Evolutionary conservation across 192 early-diverging fungal genomes (phyloP), one percentile per base, ranked within the genome.

Genomic region (Backusella mclennaniae): DNA sequence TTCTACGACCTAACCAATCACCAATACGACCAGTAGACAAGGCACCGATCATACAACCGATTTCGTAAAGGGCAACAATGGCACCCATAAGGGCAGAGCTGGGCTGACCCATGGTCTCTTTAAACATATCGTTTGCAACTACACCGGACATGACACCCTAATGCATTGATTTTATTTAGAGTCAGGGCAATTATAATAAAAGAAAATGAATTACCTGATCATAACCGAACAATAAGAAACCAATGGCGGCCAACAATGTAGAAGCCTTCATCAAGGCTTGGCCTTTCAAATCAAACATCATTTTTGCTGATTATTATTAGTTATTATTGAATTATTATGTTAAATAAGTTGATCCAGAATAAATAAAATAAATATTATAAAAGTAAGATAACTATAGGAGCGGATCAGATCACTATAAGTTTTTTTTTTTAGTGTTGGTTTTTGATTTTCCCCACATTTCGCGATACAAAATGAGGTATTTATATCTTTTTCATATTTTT

Each of bases 181-280:
- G 3, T 14, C 63, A 35, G 67, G 19, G 33, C 21, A 69, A 69
- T 68, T 33, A 35, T 38, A 53, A 6, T 56, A 38, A 53, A 53
- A 7, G 8, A 4, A 41, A 38, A 9, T 26, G 1, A 31, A 41
- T 75, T 76, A 70, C 76, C 38, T 74, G 77, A 53, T 79, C 77
- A 79, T 79, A 79, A 53, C 77, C 77, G 56, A 79, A 79, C 21
- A 79, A 67, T 33, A 79, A 52, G 38, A 79, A 79, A n/a, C 73
- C 71, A 31, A 42, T 52, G 23, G 73, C 77, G 14, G 71, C 77
- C 29, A 79, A 70, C 49, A 75, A 78, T 12, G 85, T 89, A n/a
- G 89, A 89, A 69, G 78, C 86, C 8, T 82, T 88, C 59, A 85
- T 89, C 67, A 91, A 86, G 75, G 89, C 84, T 66, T 79, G 53